Base-by-base conservation (phyloP, 2,329 filamentous ascomycete species). In the Saccharata proteae region DNA sequence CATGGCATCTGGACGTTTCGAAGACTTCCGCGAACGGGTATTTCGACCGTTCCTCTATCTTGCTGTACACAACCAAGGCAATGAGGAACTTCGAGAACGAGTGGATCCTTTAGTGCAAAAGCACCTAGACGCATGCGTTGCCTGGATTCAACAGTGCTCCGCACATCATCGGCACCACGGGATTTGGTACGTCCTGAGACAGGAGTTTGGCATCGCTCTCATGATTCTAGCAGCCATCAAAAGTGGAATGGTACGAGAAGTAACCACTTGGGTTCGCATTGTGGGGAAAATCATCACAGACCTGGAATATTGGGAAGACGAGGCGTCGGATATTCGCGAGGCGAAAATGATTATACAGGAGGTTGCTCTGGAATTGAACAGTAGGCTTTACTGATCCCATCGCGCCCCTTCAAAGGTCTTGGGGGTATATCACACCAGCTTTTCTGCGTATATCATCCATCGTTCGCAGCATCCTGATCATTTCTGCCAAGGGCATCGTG, bases 141-240 rank as follows among this genome's bases (percentile, higher is more conserved):
- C 38, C 10, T 22, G 39, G 22, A 39, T 48, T 29, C 28, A 38
- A 14, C 33, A 37, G 22, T 39, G 40, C 26, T 42, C 40, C n/a
- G 34, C 41, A 14, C 44, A 38, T n/a, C 50, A 52, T 29, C 43
- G 49, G 12, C 49, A 54, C 30, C 48, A 54, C 34, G 50, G 51
- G 16, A 52, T 46, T 2, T 54, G 50, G 49, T 40, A 42, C 29
- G 38, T 44, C 26, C 35, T 40, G 23, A 32, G 45, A 30, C 35
- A 38, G 25, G 27, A 41, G 16, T 38, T 45, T 35, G 30, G 34
- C 24, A 36, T 37, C 23, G 36, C 40, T 11, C 41, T 55, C 10
- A 34, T 48, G 12, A 36, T 54, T 3, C 21, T 52, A n/a, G 49
- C 45, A 4, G 46, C 46, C 14, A 38, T 32, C 24, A 46, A 35